Evolutionary conservation across 305 asterid species (phyloP), one percentile per base, ranked within the genome.

Genomic region (Petunia hybrid): DNA sequence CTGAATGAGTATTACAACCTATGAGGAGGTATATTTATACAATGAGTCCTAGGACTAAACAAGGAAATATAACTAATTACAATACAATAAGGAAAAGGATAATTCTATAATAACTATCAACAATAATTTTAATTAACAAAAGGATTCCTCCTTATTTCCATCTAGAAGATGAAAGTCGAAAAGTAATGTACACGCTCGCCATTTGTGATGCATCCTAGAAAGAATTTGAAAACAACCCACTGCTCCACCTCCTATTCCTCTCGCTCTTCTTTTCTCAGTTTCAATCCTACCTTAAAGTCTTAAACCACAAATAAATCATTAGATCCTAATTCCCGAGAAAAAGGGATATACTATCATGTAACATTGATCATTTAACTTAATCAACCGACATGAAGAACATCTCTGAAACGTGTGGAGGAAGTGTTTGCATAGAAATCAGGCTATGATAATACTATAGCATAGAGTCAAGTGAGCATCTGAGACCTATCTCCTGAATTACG

Each of bases 141-240:
- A 22, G 31, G 31, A 22, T 22, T 22, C 31, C 31, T 22, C 31
- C 40, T 43, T 68, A 68, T 68, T 16, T 68, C 57, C 8, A n/a
- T 68, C 56, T 68, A 68, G 76, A 68, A 43, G n/a, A 68, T 43
- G 76, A 42, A 68, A 68, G 76, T 16, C 56, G 76, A 68, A 68
- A 43, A 68, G 57, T 68, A 14, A 42, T 22, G 31, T 22, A 22
- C 31, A 22, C 31, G 31, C 31, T 22, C 31, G 31, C 31, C 31
- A 22, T 22, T 22, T 22, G 31, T 22, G 31, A 43, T 43, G 40
- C 22, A 16, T 16, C 57, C 56, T 42, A 40, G 40, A 16, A 68
- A 68, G 4, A 43, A 43, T 16, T 68, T 68, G 57, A 56, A 16
- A 43, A 68, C 39, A 68, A 68, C 40, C 76, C 55, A 43, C 57